Percentiles rank a stretch among this genome's conserved stretches.
Evolutionary conservation across 2,329 filamentous ascomycete genomes (phyloP).

Genomic region (Colletotrichum kahawae): DNA sequence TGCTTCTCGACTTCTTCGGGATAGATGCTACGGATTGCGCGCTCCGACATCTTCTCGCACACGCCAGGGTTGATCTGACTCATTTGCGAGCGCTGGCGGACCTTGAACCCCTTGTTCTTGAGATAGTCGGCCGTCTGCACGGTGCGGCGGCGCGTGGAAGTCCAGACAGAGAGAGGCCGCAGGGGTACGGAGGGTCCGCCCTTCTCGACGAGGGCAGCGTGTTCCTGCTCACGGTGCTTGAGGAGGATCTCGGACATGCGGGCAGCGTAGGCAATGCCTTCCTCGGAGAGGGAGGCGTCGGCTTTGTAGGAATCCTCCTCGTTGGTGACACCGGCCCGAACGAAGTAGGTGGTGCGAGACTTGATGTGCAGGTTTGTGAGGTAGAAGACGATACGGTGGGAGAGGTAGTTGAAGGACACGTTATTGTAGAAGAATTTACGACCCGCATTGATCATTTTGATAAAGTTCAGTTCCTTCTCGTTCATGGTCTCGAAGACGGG

Average conservation of each 20-base stretch:
- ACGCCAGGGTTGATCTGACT: conserved; percentile 96
- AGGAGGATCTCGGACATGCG: conserved; percentile 87
- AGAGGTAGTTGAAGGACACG: conserved; percentile 93
- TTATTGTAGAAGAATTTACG: conserved; percentile 95
- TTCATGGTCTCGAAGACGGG: conserved; percentile 97
- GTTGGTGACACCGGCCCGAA: conserved; percentile 82
- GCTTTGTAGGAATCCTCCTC: conserved; percentile 92
- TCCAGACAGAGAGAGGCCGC: conserved; percentile 90
- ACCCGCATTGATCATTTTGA: conserved; percentile 99
- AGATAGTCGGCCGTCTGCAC: conserved; percentile 88
- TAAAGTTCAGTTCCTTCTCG: conserved; percentile 91
- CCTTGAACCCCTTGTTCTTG: conserved; percentile 79
- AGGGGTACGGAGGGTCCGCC: conserved; percentile 72
- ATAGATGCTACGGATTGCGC: conserved; percentile 79
- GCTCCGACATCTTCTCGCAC: conserved; percentile 91
- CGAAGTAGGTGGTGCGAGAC: conserved; percentile 91
- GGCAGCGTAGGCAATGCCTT: conserved; percentile 80
- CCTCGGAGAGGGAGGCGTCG: conserved; percentile 81
- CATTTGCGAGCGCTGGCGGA: conserved; percentile 93
- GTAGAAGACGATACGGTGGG: conserved; percentile 97
- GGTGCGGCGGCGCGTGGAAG: conserved; percentile 87
- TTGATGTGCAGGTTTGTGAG: conserved; percentile 98
- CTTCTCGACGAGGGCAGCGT: conserved; percentile 68
- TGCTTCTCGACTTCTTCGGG: conserved; percentile 94
- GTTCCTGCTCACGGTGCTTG: conserved; percentile 83